Base-by-base conservation (phyloP, 805 yeast species). In the Yarrowia sp. region DNA sequence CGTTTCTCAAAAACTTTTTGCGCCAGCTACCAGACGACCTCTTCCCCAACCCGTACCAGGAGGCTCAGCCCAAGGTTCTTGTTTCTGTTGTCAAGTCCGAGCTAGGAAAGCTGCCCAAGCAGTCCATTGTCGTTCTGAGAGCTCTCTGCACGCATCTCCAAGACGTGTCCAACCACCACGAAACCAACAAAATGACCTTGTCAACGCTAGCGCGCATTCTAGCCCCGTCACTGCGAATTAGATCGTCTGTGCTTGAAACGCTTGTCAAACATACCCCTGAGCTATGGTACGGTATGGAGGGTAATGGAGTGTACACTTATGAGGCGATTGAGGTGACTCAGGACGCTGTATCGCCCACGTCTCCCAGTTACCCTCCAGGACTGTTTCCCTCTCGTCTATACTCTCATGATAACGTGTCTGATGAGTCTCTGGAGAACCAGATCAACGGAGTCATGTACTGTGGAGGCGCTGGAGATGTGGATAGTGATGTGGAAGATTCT, bases 81-180 rank as follows among this genome's bases (percentile, higher is more conserved):
- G 51, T 58, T 8, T 58, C 64, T 17, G 51, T 43, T 14, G 35
- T 58, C 28, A 43, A 58, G 14, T 7, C 36, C 2, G 51, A 15
- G 22, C 50, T 58, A 9, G 51, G 41, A 11, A 33, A 42, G 10
- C 42, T 58, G 28, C 17, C 64, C 64, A 58, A 58, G 15, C 64
- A 43, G 64, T 32, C 51, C 13, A 43, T 58, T 14, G 64, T 58
- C 2, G 50, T 43, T 3, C 35, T 58, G 28, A 17, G 64, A 18
- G 35, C 64, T 3, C 50, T 58, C 3, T 58, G 50, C 17, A 43
- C 42, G 1, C 64, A 58, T 13, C 18, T 58, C n/a, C 51, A 43
- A 35, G 64, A 58, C 64, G 64, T 58, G 32, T 42, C 50, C 51
- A 58, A 58, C 43, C 64, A 58, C 51, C 64, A 44, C n/a, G 64